Conservation (phyloP, 257 asterid genomes). For the Orobanche coerulescens region DNA sequence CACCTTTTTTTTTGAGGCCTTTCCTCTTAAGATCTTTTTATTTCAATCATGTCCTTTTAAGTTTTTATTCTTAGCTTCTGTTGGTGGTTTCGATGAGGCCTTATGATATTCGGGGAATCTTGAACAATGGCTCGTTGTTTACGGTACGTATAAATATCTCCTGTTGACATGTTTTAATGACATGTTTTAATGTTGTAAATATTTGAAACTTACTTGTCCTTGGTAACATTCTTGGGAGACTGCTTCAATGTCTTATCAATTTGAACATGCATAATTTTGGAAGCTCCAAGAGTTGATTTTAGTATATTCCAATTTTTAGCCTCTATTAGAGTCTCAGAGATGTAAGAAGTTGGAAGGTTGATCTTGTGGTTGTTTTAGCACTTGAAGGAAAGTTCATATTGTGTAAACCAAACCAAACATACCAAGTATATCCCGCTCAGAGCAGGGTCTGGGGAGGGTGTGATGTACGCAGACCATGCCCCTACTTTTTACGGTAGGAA, state of each 20-base stretch:
- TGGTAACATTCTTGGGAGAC: background rate
- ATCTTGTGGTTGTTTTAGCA: too few relatives aligned
- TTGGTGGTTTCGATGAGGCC: too few relatives aligned
- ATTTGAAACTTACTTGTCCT: background rate
- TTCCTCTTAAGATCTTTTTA: background rate
- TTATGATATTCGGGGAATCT: too few relatives aligned
- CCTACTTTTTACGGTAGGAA: too few relatives aligned
- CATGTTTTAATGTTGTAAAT: background rate
- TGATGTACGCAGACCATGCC: too few relatives aligned
- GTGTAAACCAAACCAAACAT: too few relatives aligned
- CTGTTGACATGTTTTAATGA: background rate
- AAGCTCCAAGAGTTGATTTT: background rate
- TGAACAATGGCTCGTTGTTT: too few relatives aligned
- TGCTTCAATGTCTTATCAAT: background rate
- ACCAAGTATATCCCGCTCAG: too few relatives aligned
- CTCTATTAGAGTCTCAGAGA: background rate
- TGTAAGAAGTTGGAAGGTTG: background rate
- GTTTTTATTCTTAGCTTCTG: background rate
- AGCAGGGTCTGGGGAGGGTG: too few relatives aligned
- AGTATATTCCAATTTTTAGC: background rate
- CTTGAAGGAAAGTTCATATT: too few relatives aligned
- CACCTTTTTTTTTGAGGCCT: conserved; percentile 10
- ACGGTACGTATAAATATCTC: background rate
- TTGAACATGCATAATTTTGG: background rate
- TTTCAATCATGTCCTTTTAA: background rate